Base-by-base conservation (phyloP, 257 asterid genomes). In the Anisodus acutangulus region DNA sequence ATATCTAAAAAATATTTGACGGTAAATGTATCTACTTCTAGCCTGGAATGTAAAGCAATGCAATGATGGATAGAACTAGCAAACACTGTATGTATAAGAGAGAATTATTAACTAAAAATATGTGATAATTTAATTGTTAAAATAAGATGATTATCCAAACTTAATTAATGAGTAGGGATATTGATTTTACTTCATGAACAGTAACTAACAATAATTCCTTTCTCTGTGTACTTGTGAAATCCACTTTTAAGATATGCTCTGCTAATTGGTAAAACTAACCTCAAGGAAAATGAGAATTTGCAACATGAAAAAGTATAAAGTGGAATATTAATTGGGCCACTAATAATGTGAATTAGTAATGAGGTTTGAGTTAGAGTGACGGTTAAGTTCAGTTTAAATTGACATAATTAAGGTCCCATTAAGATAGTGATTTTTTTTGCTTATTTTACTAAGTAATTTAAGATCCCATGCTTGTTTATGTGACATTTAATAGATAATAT, bases 351-450 rank as follows among this genome's bases (percentile, higher is more conserved):
- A 51, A 51, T 31, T 72, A 12, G 22, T 13, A 76, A 76, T 3
- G 19, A 76, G 12, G 63, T 0, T 51, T 76, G 63, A 51, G 81
- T 6, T 51, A 51, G 81, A 51, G 81, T 51, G 47, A 49, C 81
- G 81, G 63, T 76, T 76, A 51, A 76, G 63, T 31, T 76, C 47
- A 76, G 63, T 76, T 51, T 6, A 22, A 54, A 13, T 76, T 51
- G 26, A 51, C 22, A 76, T 51, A 76, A 76, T 76, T 76, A 76
- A 76, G 63, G 58, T 76, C 47, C 47, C 60, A 51, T 22, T 35
- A 11, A 22, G 81, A 76, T 76, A 51, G 19, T 13, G 63, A 19
- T 26, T 6, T 41, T 17, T 68, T 6, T 7, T 26, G 6, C 19
- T 76, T 51, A 76, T 31, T 49, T 22, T 49, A 76, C 11, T 26